Evolutionary conservation across 2,329 filamentous ascomycete genomes (phyloP).

Genomic region (Alternaria alternata): DNA sequence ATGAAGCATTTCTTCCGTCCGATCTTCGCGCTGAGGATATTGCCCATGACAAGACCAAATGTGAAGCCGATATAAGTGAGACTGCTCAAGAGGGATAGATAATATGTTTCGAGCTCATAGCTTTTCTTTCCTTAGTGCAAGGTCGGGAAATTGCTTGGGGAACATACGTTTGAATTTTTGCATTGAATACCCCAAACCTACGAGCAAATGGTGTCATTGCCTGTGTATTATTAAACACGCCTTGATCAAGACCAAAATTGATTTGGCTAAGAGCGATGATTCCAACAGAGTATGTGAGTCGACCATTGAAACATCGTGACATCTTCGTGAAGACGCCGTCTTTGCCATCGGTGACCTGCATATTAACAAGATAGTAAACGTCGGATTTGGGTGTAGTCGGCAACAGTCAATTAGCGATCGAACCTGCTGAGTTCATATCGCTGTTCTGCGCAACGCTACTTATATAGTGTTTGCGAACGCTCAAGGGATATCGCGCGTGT

Average conservation of each 20-base stretch:
- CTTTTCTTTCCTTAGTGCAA: not conserved
- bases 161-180: not conserved
- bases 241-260: too few species aligned
- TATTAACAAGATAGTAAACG: not conserved
- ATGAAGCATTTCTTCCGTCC: not conserved
- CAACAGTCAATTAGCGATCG: too few species aligned
- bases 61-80: not conserved
- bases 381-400: not conserved
- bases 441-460: too few species aligned
- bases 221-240: not conserved
- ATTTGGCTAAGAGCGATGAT: not conserved
- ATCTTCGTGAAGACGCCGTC: slow-evolving; percentile 2
- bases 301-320: not conserved
- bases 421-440: too few species aligned
- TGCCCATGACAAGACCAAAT: not conserved
- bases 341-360: not conserved
- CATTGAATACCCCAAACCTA: slow-evolving; percentile 3
- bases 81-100: not conserved
- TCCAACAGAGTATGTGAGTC: not conserved
- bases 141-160: not conserved
- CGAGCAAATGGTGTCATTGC: slow-evolving; percentile 3
- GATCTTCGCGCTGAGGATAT: not conserved
- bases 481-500: not conserved
- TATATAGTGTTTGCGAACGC: too few species aligned
- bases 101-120: not conserved